Evolutionary conservation across 2,329 filamentous ascomycete genomes (phyloP), one percentile per base, ranked within the genome.

Genomic region (Pyrenochaeta sp.): DNA sequence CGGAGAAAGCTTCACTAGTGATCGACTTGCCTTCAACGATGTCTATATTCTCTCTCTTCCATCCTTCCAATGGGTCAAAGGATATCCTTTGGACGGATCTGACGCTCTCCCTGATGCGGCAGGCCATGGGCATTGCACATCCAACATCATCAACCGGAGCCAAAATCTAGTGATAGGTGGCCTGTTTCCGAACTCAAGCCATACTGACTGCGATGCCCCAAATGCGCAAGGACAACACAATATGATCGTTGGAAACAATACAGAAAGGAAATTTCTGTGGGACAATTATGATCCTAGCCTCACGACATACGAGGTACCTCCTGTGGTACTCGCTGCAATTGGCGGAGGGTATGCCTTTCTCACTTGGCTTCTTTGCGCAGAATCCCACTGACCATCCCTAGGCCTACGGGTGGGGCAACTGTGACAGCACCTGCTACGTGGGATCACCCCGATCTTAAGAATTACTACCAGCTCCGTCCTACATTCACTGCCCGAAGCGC

Each of bases 141-240:
- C 83, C 60, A 82, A 83, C 57, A 78, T 86, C 19, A 68, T 83
- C 17, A 75, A 77, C 39, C 68, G 72, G 31, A 74, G 77, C 4
- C 84, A 87, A 62, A 86, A 87, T 79, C 67, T 87, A 17, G 74
- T 87, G 32, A 80, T 86, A 23, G 84, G 84, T 15, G 84, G 84
- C 13, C 77, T 75, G 31, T 83, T 85, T 47, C 57, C 57, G 13
- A 32, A 41, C 18, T 78, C 82, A 0, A 55, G 73, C 7, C 68
- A 61, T 8, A 65, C 74, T 23, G 55, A 70, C 5, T 86, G 83
- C 55, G 83, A 86, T 57, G 71, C 71, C n/a, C 72, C 74, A 1
- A 68, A 70, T 9, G 72, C 78, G 17, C 82, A 77, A 73, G 82
- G 79, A 4, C 77, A 77, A 8, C 82, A 85, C 63, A 80, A 81